A percentile compares a stretch with the other conserved stretches of the same genome.
Evolutionary conservation across 768 basidiomycete species (phyloP).

Genomic region (Leccinum disarticulatum): DNA sequence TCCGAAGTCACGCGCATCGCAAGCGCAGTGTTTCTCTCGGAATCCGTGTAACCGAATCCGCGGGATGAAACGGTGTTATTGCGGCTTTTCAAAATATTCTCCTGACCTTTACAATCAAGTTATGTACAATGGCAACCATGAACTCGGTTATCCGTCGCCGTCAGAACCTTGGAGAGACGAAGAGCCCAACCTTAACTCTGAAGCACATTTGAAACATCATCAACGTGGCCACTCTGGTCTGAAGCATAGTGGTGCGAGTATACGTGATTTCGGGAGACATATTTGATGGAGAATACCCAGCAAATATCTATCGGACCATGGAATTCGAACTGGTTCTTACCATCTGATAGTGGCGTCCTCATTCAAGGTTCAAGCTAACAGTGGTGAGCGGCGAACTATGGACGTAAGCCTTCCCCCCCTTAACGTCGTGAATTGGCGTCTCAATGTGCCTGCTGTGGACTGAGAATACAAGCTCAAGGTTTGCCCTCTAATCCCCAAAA

Average conservation of each 20-base stretch:
- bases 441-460: slow-evolving; percentile 19
- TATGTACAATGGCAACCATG: not conserved
- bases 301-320: not conserved
- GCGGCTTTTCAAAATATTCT: not conserved
- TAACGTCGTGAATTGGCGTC: slow-evolving; percentile 1
- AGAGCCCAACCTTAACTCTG: not conserved
- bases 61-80: slow-evolving; percentile 11
- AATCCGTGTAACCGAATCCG: slow-evolving; percentile 1
- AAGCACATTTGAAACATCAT: not conserved
- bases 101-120: not conserved
- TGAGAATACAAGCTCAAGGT: not conserved
- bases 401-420: slow-evolving; percentile 14
- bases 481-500: slow-evolving; percentile 16
- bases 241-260: not conserved
- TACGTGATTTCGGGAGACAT: not conserved
- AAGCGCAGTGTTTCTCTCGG: not conserved
- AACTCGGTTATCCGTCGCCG: not conserved
- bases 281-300: not conserved
- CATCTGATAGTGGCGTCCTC: slow-evolving; percentile 9
- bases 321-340: slow-evolving; percentile 1
- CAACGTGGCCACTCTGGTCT: not conserved
- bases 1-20: not conserved
- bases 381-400: not conserved
- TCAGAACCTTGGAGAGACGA: not conserved
- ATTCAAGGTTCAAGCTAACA: slow-evolving; percentile 10